phyloP scores from a whole-genome alignment of 2,329 filamentous ascomycete genomes.

The Monosporascus ibericus region DNA sequence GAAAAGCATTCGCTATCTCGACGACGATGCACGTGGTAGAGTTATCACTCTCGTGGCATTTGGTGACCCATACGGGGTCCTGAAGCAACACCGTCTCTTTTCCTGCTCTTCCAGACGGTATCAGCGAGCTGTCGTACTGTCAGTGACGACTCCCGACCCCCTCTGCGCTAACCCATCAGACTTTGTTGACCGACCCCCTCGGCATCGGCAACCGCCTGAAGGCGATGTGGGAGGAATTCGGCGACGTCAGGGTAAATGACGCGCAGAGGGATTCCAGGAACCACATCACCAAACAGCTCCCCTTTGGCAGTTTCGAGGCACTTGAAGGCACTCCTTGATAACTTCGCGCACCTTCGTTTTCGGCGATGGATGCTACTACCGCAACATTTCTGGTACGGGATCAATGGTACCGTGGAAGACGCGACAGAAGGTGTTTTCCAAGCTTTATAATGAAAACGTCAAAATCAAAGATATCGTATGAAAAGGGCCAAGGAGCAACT shows the following conservation, averaged over 20 bases:
- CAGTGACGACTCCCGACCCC: constrained; percentile 9
- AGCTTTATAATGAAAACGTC: background rate
- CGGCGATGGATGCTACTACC: constrained; percentile 14
- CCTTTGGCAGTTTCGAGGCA: constrained; percentile 7
- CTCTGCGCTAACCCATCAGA: constrained; percentile 9
- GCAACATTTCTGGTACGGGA: constrained; percentile 16
- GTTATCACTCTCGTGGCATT: constrained; percentile 13
- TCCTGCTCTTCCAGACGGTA: constrained; percentile 6
- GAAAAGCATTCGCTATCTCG: constrained; percentile 10
- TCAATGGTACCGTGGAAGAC: constrained; percentile 9
- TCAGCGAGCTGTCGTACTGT: constrained; percentile 9
- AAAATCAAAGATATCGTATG: too few relatives aligned
- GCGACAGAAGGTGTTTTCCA: background rate
- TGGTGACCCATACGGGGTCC: constrained; percentile 10
- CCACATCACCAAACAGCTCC: constrained; percentile 6
- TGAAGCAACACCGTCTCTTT: constrained; percentile 10
- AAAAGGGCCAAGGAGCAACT: too few relatives aligned
- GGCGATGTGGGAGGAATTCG: constrained; percentile 9
- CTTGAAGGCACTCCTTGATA: constrained; percentile 6
- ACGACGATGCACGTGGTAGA: constrained; percentile 4
- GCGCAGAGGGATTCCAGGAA: constrained; percentile 9
- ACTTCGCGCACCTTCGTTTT: constrained; percentile 8
- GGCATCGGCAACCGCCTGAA: constrained; percentile 8
- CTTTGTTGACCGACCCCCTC: constrained; percentile 7
- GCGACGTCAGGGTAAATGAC: constrained; percentile 8